These are phyloP conservation scores for Pseudognaphalium luteoalbum DNA, from an alignment of 129 eudicot genomes.

Conservation along the genomic window DNA sequence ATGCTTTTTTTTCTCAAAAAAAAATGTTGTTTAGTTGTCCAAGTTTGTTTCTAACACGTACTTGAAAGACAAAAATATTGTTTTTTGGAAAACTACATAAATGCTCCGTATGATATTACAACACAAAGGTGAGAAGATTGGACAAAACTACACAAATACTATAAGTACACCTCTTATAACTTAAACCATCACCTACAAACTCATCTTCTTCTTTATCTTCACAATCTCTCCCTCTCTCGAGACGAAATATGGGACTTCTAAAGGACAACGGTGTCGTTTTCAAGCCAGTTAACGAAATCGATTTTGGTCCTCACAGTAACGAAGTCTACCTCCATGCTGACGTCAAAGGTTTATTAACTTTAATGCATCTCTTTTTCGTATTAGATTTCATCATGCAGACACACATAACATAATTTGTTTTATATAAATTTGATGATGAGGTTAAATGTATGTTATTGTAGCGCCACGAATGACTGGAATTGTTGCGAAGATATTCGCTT, in stretches of 20 bases:
- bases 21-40: too few relatives aligned
- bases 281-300: constrained; percentile 60
- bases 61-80: too few relatives aligned
- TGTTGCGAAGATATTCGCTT: constrained; percentile 60
- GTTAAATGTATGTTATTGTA: constrained; percentile 14
- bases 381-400: constrained; percentile 2
- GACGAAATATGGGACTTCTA: constrained; percentile 46
- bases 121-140: too few relatives aligned
- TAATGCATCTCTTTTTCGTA: not conserved
- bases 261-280: constrained; percentile 55
- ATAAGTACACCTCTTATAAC: too few relatives aligned
- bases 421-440: not conserved
- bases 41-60: too few relatives aligned
- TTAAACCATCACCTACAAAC: too few relatives aligned
- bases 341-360: constrained; percentile 62
- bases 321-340: constrained; percentile 62
- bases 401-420: not conserved
- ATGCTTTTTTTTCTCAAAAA: too few relatives aligned
- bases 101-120: too few relatives aligned
- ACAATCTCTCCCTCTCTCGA: too few relatives aligned
- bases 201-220: too few relatives aligned
- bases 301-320: constrained; percentile 65
- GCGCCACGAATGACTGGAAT: constrained; percentile 92
- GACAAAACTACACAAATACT: too few relatives aligned
- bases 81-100: too few relatives aligned